These are phyloP conservation scores for Alternaria angustiovoidea DNA, from an alignment of 2,329 filamentous ascomycete species.

Conservation along the genomic window DNA sequence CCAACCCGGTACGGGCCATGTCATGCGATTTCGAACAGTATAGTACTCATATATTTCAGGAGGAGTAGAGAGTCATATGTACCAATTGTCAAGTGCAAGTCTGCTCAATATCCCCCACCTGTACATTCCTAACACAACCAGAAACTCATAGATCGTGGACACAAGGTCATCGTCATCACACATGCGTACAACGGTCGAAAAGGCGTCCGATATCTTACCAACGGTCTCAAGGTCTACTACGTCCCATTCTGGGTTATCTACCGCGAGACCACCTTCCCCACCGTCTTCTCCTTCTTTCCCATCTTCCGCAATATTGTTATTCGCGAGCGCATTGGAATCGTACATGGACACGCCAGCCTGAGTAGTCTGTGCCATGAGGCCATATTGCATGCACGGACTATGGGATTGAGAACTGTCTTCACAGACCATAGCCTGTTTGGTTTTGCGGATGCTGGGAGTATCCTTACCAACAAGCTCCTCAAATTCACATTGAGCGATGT, in stretches of 20 bases:
- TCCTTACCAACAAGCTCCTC: conserved; percentile 94
- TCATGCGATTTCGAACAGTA: neutral
- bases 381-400: conserved; percentile 91
- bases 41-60: conserved; percentile 56
- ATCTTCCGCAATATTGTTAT: conserved; percentile 97
- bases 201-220: conserved; percentile 93
- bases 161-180: conserved; percentile 98
- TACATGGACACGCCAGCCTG: conserved; percentile 94
- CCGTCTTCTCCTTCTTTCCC: conserved; percentile 98
- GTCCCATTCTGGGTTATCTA: conserved; percentile 97
- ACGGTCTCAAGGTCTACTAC: conserved; percentile 97
- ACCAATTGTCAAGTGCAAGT: conserved; percentile 82
- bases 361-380: conserved; percentile 95
- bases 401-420: conserved; percentile 95
- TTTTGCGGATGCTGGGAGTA: conserved; percentile 94
- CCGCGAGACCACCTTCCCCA: conserved; percentile 90
- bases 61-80: conserved; percentile 97
- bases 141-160: conserved; percentile 96
- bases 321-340: conserved; percentile 93
- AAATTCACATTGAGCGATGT: conserved; percentile 97
- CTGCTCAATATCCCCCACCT: neutral
- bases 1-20: conserved; percentile 70
- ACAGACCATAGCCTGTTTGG: conserved; percentile 98
- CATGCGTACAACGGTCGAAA: conserved; percentile 92
- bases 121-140: conserved; percentile 41